phyloP scores from a whole-genome alignment of 768 basidiomycete genomes.

The Rhodotorula babjevae region DNA sequence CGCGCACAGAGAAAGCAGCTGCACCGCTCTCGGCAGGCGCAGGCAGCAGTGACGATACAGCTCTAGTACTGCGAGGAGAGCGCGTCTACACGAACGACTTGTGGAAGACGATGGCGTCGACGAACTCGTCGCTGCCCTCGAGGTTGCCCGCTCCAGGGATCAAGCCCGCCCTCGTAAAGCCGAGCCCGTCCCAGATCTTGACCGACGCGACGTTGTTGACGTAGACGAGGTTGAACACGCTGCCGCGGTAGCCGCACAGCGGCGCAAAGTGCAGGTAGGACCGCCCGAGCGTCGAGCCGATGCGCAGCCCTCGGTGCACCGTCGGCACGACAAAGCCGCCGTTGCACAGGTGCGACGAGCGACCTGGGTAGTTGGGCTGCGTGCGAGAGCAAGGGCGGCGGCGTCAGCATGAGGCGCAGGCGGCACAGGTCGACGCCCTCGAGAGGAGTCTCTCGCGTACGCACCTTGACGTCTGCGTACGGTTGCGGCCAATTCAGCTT shows the following conservation, averaged over 20 bases:
- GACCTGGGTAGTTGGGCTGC: conserved; percentile 39
- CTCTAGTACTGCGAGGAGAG: not conserved
- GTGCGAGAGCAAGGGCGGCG: not conserved
- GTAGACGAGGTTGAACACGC: conserved; percentile 84
- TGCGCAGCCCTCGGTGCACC: conserved; percentile 59
- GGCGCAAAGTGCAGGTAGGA: conserved; percentile 80
- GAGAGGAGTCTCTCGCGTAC: too few species aligned
- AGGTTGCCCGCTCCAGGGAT: conserved; percentile 59
- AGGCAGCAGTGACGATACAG: not conserved
- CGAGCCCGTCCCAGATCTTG: conserved; percentile 71
- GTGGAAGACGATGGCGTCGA: conserved; percentile 68
- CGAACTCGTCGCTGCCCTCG: conserved; percentile 66
- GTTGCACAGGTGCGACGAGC: conserved; percentile 56
- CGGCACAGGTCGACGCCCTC: too few species aligned
- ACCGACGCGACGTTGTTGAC: conserved; percentile 66
- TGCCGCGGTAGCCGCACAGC: conserved; percentile 54
- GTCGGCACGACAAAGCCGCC: conserved; percentile 76
- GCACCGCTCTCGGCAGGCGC: not conserved
- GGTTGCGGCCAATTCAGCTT: too few species aligned
- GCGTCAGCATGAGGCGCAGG: too few species aligned
- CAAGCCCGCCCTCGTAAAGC: conserved; percentile 54
- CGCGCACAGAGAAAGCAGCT: too few species aligned
- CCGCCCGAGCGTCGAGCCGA: conserved; percentile 66
- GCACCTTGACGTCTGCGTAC: conserved; percentile 31
- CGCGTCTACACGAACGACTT: conserved; percentile 8